phyloP scores from a whole-genome alignment of 495 filamentous ascomycete species.

The Immersiella caudata region DNA sequence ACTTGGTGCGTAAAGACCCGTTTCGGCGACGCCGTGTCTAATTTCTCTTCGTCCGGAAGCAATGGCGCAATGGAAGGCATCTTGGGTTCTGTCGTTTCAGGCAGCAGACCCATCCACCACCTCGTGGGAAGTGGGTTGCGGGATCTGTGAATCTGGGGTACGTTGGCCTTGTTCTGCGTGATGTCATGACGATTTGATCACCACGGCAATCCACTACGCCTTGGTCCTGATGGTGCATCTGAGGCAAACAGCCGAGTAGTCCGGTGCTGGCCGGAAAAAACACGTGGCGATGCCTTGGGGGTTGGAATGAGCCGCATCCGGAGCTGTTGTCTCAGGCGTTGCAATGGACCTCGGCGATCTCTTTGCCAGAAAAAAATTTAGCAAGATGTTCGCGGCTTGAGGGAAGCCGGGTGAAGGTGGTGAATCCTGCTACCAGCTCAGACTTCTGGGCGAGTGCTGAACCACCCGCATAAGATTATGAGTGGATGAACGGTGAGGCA shows the following conservation, averaged over 20 bases:
- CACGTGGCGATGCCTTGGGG: conserved; percentile 1
- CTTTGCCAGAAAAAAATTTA: neutral
- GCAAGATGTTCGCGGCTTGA: neutral
- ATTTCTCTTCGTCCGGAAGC: neutral
- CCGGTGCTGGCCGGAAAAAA: conserved; percentile 1
- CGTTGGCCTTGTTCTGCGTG: neutral
- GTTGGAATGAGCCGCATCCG: conserved; percentile 3
- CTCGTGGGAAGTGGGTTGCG: neutral
- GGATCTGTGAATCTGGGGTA: neutral
- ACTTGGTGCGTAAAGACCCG: neutral
- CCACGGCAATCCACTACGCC: neutral
- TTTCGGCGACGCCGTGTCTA: neutral
- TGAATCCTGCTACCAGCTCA: neutral
- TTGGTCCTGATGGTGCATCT: neutral
- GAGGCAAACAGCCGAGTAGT: neutral
- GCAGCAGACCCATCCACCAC: neutral
- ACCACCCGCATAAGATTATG: neutral
- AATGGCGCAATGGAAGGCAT: neutral
- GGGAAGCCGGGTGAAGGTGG: neutral
- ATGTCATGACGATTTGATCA: neutral
- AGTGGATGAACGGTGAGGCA: neutral
- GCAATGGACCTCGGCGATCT: neutral
- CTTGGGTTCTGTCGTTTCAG: too few species aligned
- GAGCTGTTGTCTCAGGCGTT: neutral
- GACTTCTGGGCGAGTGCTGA: neutral